Conservation (phyloP, 441 rosid genomes). For the Flueggea neowawraea region DNA sequence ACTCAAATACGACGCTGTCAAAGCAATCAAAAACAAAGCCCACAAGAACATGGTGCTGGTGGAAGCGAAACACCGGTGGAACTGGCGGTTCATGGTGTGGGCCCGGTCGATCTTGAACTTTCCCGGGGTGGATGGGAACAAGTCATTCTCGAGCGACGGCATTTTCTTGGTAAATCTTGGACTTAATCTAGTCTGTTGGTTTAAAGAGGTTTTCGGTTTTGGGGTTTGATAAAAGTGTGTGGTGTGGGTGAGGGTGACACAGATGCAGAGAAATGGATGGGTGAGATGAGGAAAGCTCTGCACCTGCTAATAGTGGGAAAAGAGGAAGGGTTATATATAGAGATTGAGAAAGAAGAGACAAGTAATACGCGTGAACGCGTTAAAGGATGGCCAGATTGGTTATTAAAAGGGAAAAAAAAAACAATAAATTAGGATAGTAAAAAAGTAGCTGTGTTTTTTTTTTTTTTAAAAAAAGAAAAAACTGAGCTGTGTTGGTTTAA, state of each 20-base stretch:
- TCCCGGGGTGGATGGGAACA: constrained; percentile 96
- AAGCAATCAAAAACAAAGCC: constrained; percentile 87
- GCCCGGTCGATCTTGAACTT: constrained; percentile 81
- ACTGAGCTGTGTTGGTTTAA: too few relatives aligned
- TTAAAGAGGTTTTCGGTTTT: too few relatives aligned
- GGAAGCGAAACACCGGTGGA: constrained; percentile 81
- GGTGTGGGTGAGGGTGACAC: background rate
- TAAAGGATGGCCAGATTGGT: constrained; percentile 37
- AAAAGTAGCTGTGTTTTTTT: too few relatives aligned
- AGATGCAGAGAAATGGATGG: constrained; percentile 37
- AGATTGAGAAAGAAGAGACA: constrained; percentile 31
- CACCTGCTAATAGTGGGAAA: constrained; percentile 42
- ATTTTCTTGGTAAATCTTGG: constrained; percentile 14
- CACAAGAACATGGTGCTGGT: constrained; percentile 89
- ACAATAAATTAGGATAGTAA: too few relatives aligned
- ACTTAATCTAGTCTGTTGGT: background rate
- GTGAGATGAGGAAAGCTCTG: constrained; percentile 16
- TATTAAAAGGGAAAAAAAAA: background rate
- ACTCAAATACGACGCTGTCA: constrained; percentile 86
- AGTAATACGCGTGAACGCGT: constrained; percentile 66
- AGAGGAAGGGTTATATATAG: constrained; percentile 39
- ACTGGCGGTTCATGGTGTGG: constrained; percentile 52
- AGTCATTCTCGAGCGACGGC: constrained; percentile 80
- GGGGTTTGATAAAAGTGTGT: too few relatives aligned
- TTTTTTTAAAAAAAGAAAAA: too few relatives aligned